Evolutionary conservation across 2,329 filamentous ascomycete genomes (phyloP).

Genomic region (Venturia carpophila): DNA sequence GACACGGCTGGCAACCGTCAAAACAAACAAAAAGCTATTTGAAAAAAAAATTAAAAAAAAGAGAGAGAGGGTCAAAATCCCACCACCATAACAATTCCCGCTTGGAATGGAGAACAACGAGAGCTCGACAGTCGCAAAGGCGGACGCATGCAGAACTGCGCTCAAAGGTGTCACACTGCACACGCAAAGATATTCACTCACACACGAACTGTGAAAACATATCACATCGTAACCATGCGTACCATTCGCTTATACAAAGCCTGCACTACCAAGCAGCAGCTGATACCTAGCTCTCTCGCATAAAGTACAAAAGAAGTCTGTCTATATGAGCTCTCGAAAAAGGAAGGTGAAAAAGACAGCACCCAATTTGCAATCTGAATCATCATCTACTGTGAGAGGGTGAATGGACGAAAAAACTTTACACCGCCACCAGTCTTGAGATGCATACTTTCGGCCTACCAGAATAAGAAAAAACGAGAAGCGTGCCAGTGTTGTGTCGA

Average conservation of each 20-base stretch:
- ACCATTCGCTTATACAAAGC: background rate
- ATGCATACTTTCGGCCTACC: conserved; percentile 11
- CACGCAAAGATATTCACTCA: background rate
- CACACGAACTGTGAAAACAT: background rate
- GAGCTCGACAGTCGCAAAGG: no score
- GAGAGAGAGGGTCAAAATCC: no score
- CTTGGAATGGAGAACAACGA: no score
- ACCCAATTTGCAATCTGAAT: conserved; percentile 9
- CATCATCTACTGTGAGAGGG: conserved; percentile 4
- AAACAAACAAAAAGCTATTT: no score
- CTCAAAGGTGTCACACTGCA: background rate
- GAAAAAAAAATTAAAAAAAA: no score
- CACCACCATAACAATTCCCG: no score
- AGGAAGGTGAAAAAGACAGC: background rate
- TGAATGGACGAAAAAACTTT: background rate
- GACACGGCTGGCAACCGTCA: no score
- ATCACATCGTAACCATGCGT: background rate
- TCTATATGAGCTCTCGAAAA: conserved; percentile 1
- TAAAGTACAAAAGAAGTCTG: conserved; percentile 14
- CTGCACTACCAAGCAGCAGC: background rate
- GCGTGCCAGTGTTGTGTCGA: background rate
- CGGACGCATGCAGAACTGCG: background rate
- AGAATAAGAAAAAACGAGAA: background rate
- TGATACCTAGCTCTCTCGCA: conserved; percentile 1
- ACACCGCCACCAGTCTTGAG: conserved; percentile 4